A percentile compares a stretch with the other conserved stretches of the same genome.
phyloP scores from a whole-genome alignment of 306 rosid genomes.

The Alnus glutinosa region DNA sequence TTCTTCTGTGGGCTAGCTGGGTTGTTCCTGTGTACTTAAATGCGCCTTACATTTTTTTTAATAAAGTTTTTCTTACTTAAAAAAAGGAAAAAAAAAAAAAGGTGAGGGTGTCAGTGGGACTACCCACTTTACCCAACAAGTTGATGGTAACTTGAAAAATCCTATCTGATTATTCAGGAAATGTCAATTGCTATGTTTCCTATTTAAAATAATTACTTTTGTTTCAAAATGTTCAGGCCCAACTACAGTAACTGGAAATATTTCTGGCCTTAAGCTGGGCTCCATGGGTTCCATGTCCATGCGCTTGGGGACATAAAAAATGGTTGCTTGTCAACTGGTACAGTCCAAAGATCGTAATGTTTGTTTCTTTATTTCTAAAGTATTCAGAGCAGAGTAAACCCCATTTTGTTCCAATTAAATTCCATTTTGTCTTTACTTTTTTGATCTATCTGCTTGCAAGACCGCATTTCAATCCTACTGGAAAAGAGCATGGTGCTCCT shows the following conservation, averaged over 20 bases:
- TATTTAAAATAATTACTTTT: constrained; percentile 14
- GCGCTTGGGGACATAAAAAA: constrained; percentile 94
- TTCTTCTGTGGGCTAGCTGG: no score
- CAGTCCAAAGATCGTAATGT: background rate
- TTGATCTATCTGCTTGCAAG: constrained; percentile 42
- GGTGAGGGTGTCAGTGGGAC: background rate
- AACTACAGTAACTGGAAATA: constrained; percentile 73
- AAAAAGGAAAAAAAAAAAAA: no score
- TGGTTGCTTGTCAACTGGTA: constrained; percentile 98
- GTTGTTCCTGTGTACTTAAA: no score
- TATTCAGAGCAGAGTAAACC: background rate
- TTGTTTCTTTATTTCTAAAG: background rate
- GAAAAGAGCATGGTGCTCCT: constrained; percentile 88
- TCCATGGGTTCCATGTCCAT: constrained; percentile 92
- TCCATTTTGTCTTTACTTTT: background rate
- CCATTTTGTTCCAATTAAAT: background rate
- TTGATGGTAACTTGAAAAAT: constrained; percentile 53
- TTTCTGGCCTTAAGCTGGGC: constrained; percentile 82
- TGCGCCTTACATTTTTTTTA: no score
- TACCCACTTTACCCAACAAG: background rate
- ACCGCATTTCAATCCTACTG: constrained; percentile 78
- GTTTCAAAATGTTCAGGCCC: constrained; percentile 46
- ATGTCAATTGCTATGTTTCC: background rate
- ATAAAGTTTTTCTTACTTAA: no score
- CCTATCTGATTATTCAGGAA: background rate